Evolutionary conservation across 1,284 basidiomycete species (phyloP), one percentile per base, ranked within the genome.

Genomic region (Cerioporus squamosus): DNA sequence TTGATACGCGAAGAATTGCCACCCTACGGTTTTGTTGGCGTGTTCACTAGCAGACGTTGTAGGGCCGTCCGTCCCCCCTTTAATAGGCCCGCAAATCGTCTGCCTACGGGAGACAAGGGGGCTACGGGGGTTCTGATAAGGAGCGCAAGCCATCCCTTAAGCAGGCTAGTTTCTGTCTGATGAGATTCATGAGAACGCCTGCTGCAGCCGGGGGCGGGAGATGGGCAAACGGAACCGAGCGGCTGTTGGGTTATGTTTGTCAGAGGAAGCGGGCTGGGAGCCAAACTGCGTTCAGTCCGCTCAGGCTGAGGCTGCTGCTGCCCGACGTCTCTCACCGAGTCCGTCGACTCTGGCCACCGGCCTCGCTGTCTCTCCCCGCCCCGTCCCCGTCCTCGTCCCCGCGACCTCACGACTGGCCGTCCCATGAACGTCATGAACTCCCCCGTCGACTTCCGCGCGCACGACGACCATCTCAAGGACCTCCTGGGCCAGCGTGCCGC

Each of bases 401-500:
- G 20, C 42, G 38, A 39, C 26, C 45, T 3, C 2, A 18, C 12
- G 44, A 33, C 62, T 54, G 55, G 54, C 50, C 46, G 57, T 49
- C 48, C 51, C 53, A 68, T 66, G 68, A 66, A 60, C 62, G 64
- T 67, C 62, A 71, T 72, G 69, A 64, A 68, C 64, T 67, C 70
- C 57, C 66, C 66, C 61, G 48, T 60, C 57, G 69, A 68, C 64
- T 55, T 66, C 55, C 60, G 57, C 50, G 53, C 72, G 51, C 74
- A 79, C 66, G 77, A 83, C 61, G 77, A 79, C 72, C 79, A 83
- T 66, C 69, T 84, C 64, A 75, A 79, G 59, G 74, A 68, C 55
- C 77, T 86, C 56, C 77, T 84, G 62, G 84, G 84, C 74, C 80
- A 82, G 71, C 83, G 83, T 55, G 73, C 78, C 50, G 76, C 78